Base-by-base conservation (phyloP, 805 yeast species). In the Wickerhamiella bombiphila region DNA sequence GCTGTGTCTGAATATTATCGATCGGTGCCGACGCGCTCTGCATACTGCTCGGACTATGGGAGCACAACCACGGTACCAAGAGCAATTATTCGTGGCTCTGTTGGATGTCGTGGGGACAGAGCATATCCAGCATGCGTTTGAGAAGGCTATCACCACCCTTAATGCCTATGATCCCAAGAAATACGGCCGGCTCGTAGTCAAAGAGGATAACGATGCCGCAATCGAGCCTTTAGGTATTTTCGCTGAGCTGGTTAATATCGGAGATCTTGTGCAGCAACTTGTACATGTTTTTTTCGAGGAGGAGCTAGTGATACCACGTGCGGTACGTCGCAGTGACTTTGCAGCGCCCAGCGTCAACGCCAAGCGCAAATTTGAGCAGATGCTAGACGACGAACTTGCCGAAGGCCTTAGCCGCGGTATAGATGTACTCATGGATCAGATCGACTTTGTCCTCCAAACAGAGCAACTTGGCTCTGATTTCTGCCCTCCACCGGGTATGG, bases 341-440 rank as follows among this genome's bases (percentile, higher is more conserved):
- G 64, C 83, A 38, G 76, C 81, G 42, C 77, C 76, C 5, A 69
- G 88, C 5, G 71, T 83, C 35, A 81, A 77, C 49, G 70, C 76
- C 29, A 93, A 91, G 52, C 80, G 83, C 52, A 70, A 69, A 41
- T 71, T 91, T 43, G 98, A 91, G 52, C 72, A 72, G 5, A 63
- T 74, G 59, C 69, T 91, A 8, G 98, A 91, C 56, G 81, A 74
- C 38, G 78, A 69, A 52, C 95, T 91, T 15, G 98, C 97, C 0
- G 80, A 80, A 51, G 98, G 98, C 0, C 65, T 91, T 22, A 86
- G 83, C 50, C 70, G 80, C n/a, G 94, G 96, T 30, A 83, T 91
- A 24, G 93, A 81, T 43, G 86, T 85, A 7, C 65, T 91, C 28
- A 75, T 85, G 58, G 78, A 72, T 47, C 94, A 88, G 53, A 72